These are phyloP conservation scores for Xylariaceae sp. DNA, from an alignment of 2,329 filamentous ascomycete genomes.

Conservation along the genomic window DNA sequence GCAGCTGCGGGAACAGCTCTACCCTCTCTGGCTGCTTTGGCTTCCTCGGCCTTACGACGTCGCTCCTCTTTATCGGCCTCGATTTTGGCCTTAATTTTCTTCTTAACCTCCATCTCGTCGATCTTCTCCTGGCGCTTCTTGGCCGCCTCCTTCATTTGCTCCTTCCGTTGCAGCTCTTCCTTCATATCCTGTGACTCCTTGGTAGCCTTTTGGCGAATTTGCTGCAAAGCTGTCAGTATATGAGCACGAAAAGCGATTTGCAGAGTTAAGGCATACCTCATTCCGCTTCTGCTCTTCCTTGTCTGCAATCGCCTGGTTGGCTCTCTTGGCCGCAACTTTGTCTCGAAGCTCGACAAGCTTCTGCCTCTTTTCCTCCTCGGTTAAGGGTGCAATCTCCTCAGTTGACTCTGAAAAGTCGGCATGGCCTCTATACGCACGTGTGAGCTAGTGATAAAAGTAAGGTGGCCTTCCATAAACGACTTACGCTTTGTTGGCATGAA, in stretches of 20 bases:
- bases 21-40: slow-evolving; percentile 88
- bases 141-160: slow-evolving; percentile 89
- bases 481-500: slow-evolving; percentile 86
- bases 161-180: slow-evolving; percentile 85
- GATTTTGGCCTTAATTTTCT: slow-evolving; percentile 89
- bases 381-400: slow-evolving; percentile 88
- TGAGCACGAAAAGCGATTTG: background rate
- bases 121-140: slow-evolving; percentile 87
- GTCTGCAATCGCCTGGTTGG: slow-evolving; percentile 71
- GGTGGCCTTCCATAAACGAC: slow-evolving; percentile 35
- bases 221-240: slow-evolving; percentile 46
- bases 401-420: slow-evolving; percentile 92
- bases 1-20: slow-evolving; percentile 51
- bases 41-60: slow-evolving; percentile 80
- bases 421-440: slow-evolving; percentile 67
- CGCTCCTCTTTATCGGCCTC: slow-evolving; percentile 93
- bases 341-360: slow-evolving; percentile 76
- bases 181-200: slow-evolving; percentile 88
- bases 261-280: slow-evolving; percentile 61
- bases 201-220: slow-evolving; percentile 84
- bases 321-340: slow-evolving; percentile 75
- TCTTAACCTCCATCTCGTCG: slow-evolving; percentile 84
- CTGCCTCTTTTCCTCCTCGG: slow-evolving; percentile 88
- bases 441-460: slow-evolving; percentile 16
- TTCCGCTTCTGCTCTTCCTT: slow-evolving; percentile 85